Evolutionary conservation across 192 early-diverging fungal genomes (phyloP).

Genomic region (Phycomyces nitens): DNA sequence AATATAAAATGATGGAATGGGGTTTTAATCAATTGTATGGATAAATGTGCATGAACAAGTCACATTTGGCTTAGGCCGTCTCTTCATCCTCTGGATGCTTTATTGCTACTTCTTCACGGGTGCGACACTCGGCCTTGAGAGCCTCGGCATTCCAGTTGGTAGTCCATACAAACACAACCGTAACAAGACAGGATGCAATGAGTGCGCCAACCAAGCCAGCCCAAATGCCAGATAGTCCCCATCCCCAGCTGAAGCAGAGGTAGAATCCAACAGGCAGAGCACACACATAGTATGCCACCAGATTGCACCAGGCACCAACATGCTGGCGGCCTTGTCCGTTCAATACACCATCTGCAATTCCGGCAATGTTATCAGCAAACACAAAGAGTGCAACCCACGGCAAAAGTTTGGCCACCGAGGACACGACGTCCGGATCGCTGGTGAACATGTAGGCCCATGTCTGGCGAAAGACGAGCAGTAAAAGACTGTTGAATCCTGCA

Average conservation of each 20-base stretch:
- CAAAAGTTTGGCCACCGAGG: conserved; percentile 64
- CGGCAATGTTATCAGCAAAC: conserved; percentile 60
- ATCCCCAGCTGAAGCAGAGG: conserved; percentile 50
- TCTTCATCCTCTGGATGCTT: background rate
- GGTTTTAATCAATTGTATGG: too few relatives aligned
- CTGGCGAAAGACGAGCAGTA: conserved; percentile 47
- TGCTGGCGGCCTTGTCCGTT: conserved; percentile 77
- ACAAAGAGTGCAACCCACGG: conserved; percentile 78
- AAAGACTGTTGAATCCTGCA: conserved; percentile 42
- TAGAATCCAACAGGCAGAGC: conserved; percentile 60
- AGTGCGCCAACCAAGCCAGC: conserved; percentile 39
- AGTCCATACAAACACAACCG: conserved; percentile 8
- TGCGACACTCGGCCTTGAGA: conserved; percentile 5
- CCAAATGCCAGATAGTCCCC: conserved; percentile 67
- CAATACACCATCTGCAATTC: conserved; percentile 66
- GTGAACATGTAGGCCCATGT: conserved; percentile 70
- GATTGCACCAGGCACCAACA: conserved; percentile 53
- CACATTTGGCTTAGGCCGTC: too few relatives aligned
- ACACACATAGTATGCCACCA: conserved; percentile 61
- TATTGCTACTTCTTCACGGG: conserved; percentile 8
- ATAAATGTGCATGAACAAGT: too few relatives aligned
- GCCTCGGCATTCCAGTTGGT: conserved; percentile 28
- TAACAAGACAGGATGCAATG: conserved; percentile 31
- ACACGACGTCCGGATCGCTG: conserved; percentile 61
- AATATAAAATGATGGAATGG: too few relatives aligned